Evolutionary conservation across 2,329 filamentous ascomycete species (phyloP).

Genomic region (Ophiostoma ulmi): DNA sequence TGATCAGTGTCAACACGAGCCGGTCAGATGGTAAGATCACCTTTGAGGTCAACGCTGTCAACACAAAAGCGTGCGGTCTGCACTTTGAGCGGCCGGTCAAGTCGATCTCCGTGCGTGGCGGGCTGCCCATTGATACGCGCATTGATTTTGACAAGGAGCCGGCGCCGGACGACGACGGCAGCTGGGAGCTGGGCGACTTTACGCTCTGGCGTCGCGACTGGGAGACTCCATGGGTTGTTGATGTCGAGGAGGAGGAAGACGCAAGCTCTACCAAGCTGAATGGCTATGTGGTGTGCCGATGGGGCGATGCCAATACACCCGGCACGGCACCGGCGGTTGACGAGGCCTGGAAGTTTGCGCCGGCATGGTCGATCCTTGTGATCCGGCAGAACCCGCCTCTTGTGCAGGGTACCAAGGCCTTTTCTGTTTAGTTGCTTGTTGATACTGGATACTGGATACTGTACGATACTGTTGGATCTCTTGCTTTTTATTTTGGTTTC

Average conservation of each 20-base stretch:
- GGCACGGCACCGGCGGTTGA: slow-evolving; percentile 77
- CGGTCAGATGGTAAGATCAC: slow-evolving; percentile 36
- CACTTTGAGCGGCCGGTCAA: slow-evolving; percentile 64
- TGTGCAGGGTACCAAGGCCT: slow-evolving; percentile 72
- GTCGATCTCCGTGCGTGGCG: slow-evolving; percentile 57
- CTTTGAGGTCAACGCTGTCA: slow-evolving; percentile 63
- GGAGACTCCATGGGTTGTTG: slow-evolving; percentile 69
- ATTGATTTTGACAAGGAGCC: slow-evolving; percentile 55
- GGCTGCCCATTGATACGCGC: slow-evolving; percentile 55
- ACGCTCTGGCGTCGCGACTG: slow-evolving; percentile 80
- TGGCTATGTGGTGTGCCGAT: slow-evolving; percentile 71
- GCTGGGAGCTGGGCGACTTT: slow-evolving; percentile 51
- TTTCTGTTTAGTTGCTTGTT: slow-evolving; percentile 43
- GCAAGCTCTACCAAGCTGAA: slow-evolving; percentile 39
- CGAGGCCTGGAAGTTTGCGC: slow-evolving; percentile 70
- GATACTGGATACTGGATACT: background rate
- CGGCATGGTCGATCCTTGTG: slow-evolving; percentile 71
- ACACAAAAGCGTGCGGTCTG: slow-evolving; percentile 75
- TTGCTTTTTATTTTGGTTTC: background rate
- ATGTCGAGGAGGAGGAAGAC: slow-evolving; percentile 57
- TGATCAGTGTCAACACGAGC: slow-evolving; percentile 62
- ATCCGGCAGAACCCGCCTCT: slow-evolving; percentile 68
- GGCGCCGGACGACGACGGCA: slow-evolving; percentile 51
- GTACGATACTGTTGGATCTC: background rate
- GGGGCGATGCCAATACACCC: slow-evolving; percentile 74